Evolutionary conservation across 805 yeast genomes (phyloP).

Genomic region (Candida pseudofarinosa): DNA sequence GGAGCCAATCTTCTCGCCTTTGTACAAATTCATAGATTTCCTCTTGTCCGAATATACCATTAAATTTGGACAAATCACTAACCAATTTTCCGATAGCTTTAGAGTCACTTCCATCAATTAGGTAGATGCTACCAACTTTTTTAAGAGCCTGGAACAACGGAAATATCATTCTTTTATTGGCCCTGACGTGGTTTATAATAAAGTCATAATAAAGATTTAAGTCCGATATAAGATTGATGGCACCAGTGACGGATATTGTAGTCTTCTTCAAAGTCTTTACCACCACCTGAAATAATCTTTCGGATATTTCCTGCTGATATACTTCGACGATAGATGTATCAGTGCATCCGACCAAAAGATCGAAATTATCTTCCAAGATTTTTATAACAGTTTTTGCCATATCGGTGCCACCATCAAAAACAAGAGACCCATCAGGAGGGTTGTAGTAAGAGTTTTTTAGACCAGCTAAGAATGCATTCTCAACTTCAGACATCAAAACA

Average conservation of each 20-base stretch:
- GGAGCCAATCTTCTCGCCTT: conserved; percentile 81
- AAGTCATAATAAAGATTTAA: conserved; percentile 75
- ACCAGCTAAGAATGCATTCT: conserved; percentile 50
- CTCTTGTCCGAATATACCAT: conserved; percentile 87
- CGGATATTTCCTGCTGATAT: conserved; percentile 90
- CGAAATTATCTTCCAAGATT: conserved; percentile 67
- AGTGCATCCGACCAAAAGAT: conserved; percentile 71
- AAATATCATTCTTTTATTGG: conserved; percentile 63
- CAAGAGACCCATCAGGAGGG: conserved; percentile 13
- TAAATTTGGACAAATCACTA: conserved; percentile 78
- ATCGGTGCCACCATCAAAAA: conserved; percentile 38
- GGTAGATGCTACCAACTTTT: conserved; percentile 77
- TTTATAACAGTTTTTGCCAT: conserved; percentile 64
- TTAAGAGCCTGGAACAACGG: conserved; percentile 79
- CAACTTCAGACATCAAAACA: conserved; percentile 78
- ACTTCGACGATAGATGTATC: conserved; percentile 87
- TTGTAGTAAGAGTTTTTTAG: conserved; percentile 62
- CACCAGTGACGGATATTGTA: conserved; percentile 75
- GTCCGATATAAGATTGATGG: conserved; percentile 77
- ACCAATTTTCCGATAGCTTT: conserved; percentile 80
- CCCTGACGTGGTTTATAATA: conserved; percentile 42
- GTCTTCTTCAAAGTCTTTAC: conserved; percentile 72
- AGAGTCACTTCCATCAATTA: conserved; percentile 68
- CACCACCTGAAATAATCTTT: conserved; percentile 71
- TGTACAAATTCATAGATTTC: conserved; percentile 92